These are phyloP conservation scores for Blastocrithidia nonstop DNA, from an alignment of 208 protist species.

Conservation along the genomic window DNA sequence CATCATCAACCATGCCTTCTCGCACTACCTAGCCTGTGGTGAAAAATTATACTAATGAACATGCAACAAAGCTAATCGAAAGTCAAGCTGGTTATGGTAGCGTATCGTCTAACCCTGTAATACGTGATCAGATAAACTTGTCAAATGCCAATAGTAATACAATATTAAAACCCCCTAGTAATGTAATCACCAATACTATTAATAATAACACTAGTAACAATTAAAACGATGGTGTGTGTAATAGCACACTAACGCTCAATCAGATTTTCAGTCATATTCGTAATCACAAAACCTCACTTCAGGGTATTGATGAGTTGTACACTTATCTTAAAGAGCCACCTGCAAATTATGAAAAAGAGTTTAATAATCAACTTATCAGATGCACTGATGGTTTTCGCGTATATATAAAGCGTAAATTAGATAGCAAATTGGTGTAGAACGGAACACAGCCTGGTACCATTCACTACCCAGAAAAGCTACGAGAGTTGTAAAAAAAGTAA, in stretches of 20 bases:
- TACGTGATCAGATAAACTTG: no score
- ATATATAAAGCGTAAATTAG: slow-evolving; percentile 76
- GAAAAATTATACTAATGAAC: not conserved
- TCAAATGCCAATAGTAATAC: not conserved
- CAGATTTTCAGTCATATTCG: slow-evolving; percentile 63
- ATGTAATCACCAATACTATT: slow-evolving; percentile 4
- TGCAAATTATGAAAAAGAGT: slow-evolving; percentile 35
- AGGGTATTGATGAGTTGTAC: slow-evolving; percentile 72
- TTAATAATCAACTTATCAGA: slow-evolving; percentile 59
- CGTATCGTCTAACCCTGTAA: no score
- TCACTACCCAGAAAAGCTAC: slow-evolving; percentile 23
- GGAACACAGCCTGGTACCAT: slow-evolving; percentile 12
- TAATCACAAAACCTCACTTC: slow-evolving; percentile 53
- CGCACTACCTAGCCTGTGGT: slow-evolving; percentile 1
- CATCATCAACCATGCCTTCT: not conserved
- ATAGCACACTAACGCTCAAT: slow-evolving; percentile 4
- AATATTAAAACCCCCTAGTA: not conserved
- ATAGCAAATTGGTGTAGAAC: slow-evolving; percentile 47
- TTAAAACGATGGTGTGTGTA: not conserved
- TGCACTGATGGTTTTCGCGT: slow-evolving; percentile 73
- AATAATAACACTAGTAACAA: slow-evolving; percentile 1
- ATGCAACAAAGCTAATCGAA: no score
- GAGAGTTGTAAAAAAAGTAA: slow-evolving; percentile 8
- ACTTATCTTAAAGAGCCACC: slow-evolving; percentile 15
- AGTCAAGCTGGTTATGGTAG: no score